Base-by-base conservation (phyloP, 495 filamentous ascomycete species). In the Podospora pseudopauciseta region DNA sequence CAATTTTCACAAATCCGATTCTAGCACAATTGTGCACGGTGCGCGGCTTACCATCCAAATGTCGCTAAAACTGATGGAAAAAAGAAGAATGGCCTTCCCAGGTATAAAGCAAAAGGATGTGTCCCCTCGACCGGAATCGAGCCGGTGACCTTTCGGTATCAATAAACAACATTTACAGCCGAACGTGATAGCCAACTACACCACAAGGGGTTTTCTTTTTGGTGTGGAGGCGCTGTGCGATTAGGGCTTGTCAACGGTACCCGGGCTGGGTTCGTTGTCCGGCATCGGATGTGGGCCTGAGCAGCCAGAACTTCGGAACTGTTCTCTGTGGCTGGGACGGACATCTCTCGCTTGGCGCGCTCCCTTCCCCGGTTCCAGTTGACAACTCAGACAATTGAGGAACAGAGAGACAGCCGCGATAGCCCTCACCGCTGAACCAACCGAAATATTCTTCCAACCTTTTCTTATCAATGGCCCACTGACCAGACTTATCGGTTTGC, bases 181-280 rank as follows among this genome's bases (percentile, higher is more conserved):
- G 60, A 62, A 62, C 60, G 60, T 62, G 60, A 62, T 62, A 62
- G 60, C 60, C 60, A 62, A 62, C 60, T 62, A 62, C 60, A 62
- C 60, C 60, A 62, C 60, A 62, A 62, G 60, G 60, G 60, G 60
- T 30, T 28, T 27, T 26, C 23, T 23, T 28, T 11, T 32, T n/a
- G 26, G 2, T 62, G 60, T n/a, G 60, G 1, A 4, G 13, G 6
- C 26, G n/a, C 4, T 19, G 56, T 0, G 20, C 1, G 19, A 59
- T 23, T 18, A 27, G 6, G 26, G 19, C 13, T 59, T 59, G 3
- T 59, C 11, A 23, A 0, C 56, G 39, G 39, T 16, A 5, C 39
- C 5, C 6, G 0, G 9, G 2, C 6, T 39, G 34, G 34, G 11
- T 1, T 5, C 11, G 3, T 11, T 58, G 18, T 58, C 55, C 18